Evolutionary conservation across 192 early-diverging fungal genomes (phyloP).

Genomic region (Umbelopsis sp.): DNA sequence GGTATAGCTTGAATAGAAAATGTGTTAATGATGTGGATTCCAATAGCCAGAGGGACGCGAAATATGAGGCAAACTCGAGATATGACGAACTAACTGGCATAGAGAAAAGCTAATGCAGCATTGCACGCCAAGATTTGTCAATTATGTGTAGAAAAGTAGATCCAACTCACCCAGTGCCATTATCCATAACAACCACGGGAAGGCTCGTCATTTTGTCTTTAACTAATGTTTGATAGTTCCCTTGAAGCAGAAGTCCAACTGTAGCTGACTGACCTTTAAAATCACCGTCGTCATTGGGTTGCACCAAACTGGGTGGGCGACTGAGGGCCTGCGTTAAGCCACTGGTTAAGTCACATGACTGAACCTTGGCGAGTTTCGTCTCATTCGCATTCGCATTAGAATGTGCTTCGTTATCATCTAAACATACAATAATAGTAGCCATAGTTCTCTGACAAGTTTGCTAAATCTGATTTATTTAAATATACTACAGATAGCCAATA

Average conservation of each 20-base stretch:
- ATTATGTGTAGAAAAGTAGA: too few species aligned
- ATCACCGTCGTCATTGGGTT: neutral
- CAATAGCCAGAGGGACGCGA: neutral
- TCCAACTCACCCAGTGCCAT: slow-evolving; percentile 88
- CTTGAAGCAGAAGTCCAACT: neutral
- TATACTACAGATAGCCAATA: too few species aligned
- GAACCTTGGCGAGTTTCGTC: neutral
- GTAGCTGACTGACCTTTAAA: slow-evolving; percentile 14
- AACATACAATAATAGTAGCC: too few species aligned
- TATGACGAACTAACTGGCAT: neutral
- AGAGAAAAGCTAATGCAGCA: neutral
- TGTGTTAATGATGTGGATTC: slow-evolving; percentile 19
- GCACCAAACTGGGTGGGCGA: neutral
- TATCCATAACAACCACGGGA: slow-evolving; percentile 94
- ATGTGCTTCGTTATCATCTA: too few species aligned
- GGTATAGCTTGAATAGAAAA: slow-evolving; percentile 66
- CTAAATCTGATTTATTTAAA: too few species aligned
- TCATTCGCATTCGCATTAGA: too few species aligned
- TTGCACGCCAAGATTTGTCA: too few species aligned
- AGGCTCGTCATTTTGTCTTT: slow-evolving; percentile 44
- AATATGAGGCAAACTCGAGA: neutral
- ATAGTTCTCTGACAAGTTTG: too few species aligned
- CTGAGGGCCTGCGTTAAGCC: neutral
- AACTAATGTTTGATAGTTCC: slow-evolving; percentile 8
- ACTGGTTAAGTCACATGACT: neutral